Conservation (phyloP, 805 yeast species). For the Starmerella ratchasimensis region DNA sequence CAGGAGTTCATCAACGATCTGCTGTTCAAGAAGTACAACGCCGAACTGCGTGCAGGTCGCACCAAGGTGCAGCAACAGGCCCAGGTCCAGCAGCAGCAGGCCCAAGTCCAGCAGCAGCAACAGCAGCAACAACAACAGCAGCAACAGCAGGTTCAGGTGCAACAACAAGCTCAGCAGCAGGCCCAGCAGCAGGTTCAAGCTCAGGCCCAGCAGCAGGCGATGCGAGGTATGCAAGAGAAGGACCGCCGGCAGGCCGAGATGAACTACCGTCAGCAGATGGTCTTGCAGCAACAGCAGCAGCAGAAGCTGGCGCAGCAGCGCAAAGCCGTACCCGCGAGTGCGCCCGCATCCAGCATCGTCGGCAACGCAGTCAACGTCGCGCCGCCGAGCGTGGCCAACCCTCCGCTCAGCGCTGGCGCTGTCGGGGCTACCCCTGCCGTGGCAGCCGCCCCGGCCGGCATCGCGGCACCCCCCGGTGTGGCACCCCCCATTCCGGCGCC, state of each 20-base stretch:
- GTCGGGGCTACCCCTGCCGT: too few species aligned
- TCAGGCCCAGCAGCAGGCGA: constrained; percentile 3
- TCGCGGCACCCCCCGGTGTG: not conserved
- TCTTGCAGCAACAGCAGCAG: constrained; percentile 9
- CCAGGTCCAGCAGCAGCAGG: constrained; percentile 17
- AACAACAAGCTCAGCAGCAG: not conserved
- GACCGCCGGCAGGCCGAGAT: constrained; percentile 10
- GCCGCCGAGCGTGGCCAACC: too few species aligned
- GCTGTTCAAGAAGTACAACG: constrained; percentile 17
- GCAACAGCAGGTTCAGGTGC: constrained; percentile 6
- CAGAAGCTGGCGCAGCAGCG: constrained; percentile 4
- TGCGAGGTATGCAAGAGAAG: constrained; percentile 1
- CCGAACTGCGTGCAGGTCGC: not conserved
- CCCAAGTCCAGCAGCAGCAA: constrained; percentile 15
- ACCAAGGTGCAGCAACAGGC: constrained; percentile 13
- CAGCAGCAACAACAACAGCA: constrained; percentile 13
- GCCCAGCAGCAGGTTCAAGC: constrained; percentile 6
- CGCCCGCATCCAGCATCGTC: too few species aligned
- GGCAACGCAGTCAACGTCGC: too few species aligned
- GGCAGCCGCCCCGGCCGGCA: not conserved
- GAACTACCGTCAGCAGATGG: constrained; percentile 8
- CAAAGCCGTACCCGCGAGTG: too few species aligned
- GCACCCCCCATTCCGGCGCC: not conserved
- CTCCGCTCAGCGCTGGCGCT: too few species aligned
- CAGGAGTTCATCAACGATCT: constrained; percentile 24